These are phyloP conservation scores for Globisporangium camurandrum DNA, from an alignment of 352 stramenopile species.

Conservation along the genomic window DNA sequence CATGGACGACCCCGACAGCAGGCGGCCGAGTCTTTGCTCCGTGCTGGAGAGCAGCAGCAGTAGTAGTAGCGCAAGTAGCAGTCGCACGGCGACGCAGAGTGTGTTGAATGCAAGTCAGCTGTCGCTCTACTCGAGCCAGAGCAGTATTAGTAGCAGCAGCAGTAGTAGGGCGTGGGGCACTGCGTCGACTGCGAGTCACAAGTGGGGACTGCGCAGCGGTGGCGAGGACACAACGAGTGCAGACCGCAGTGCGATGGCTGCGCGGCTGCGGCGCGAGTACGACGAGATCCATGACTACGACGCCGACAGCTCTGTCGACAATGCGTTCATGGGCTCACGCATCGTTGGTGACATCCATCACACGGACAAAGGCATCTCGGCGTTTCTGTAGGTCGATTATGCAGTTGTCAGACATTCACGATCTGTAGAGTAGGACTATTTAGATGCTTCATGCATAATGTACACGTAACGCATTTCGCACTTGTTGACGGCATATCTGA, in stretches of 20 bases:
- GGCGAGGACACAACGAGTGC: background rate
- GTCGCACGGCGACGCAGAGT: slow-evolving; percentile 6
- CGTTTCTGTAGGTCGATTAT: slow-evolving; percentile 11
- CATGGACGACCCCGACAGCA: slow-evolving; percentile 18
- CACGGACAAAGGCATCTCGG: slow-evolving; percentile 5
- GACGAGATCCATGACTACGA: slow-evolving; percentile 12
- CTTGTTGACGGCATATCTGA: too few species aligned
- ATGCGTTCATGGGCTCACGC: slow-evolving; percentile 10
- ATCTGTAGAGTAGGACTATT: slow-evolving; percentile 1
- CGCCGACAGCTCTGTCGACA: too few species aligned
- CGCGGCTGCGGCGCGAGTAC: slow-evolving; percentile 6
- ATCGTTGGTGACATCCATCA: slow-evolving; percentile 8
- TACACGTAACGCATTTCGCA: too few species aligned
- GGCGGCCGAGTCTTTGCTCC: slow-evolving; percentile 2
- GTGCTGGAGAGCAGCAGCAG: slow-evolving; percentile 9
- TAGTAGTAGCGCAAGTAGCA: too few species aligned
- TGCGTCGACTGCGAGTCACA: slow-evolving; percentile 2
- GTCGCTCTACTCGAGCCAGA: slow-evolving; percentile 5
- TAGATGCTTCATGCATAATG: too few species aligned
- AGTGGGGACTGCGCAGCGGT: slow-evolving; percentile 8
- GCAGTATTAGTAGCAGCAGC: slow-evolving; percentile 10
- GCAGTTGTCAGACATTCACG: too few species aligned
- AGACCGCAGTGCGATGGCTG: slow-evolving; percentile 5
- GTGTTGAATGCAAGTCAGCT: too few species aligned
- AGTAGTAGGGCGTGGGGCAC: slow-evolving; percentile 11